Percentiles rank a stretch among this genome's conserved stretches.
Conservation (phyloP, 2,329 filamentous ascomycete species). For the Dryadomyces sulphureus region DNA sequence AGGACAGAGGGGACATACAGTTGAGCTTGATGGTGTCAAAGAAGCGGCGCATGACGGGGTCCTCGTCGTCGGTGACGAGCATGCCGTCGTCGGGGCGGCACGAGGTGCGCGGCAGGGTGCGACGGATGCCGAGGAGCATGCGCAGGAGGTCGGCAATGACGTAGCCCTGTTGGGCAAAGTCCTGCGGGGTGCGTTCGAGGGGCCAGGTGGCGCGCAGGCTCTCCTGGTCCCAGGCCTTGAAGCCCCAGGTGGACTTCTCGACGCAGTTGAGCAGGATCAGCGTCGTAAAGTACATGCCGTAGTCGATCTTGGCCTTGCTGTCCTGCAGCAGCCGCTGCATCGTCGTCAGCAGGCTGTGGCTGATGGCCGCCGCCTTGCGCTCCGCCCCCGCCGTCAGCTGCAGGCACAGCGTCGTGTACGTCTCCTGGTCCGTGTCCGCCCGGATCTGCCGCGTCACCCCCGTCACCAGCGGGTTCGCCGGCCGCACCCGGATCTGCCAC, state of each 20-base stretch:
- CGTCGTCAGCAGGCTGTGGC: conserved; percentile 40
- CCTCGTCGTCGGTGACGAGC: conserved; percentile 29
- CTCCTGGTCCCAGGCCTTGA: conserved; percentile 52
- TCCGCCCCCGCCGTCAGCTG: conserved; percentile 52
- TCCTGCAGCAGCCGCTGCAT: conserved; percentile 48
- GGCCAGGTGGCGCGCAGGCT: conserved; percentile 46
- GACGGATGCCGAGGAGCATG: conserved; percentile 47
- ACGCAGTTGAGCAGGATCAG: conserved; percentile 50
- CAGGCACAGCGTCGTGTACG: conserved; percentile 46
- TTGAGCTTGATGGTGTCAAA: conserved; percentile 42
- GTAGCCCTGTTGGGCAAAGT: conserved; percentile 44
- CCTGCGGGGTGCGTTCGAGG: conserved; percentile 39
- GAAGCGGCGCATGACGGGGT: conserved; percentile 31
- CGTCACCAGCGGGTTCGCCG: conserved; percentile 5
- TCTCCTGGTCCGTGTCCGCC: conserved; percentile 38
- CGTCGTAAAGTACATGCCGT: conserved; percentile 46
- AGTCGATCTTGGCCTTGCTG: conserved; percentile 43
- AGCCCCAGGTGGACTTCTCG: conserved; percentile 54
- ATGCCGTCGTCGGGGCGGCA: conserved; percentile 30
- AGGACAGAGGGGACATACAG: conserved; percentile 28
- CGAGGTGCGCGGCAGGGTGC: conserved; percentile 39
- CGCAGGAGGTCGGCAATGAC: conserved; percentile 42
- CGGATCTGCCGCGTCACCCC: conserved; percentile 27
- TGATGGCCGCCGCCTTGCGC: conserved; percentile 45
- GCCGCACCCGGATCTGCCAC: conserved; percentile 40